Base-by-base conservation (phyloP, 2,329 filamentous ascomycete species). In the Neofusicoccum cordaticola region DNA sequence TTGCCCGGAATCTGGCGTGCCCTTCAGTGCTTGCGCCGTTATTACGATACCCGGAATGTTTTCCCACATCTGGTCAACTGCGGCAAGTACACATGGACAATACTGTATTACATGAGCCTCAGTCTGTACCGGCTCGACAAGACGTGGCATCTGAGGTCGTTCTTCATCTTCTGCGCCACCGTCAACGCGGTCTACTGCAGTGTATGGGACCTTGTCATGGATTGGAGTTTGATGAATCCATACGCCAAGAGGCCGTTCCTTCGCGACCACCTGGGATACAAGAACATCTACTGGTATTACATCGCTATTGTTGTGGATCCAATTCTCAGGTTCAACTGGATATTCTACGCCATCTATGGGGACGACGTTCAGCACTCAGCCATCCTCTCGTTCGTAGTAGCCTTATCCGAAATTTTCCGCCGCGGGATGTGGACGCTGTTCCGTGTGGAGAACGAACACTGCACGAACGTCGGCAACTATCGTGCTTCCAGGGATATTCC, bases 361-460 rank as follows among this genome's bases (percentile, higher is more conserved):
- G 81, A 89, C 67, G 84, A 96, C 71, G 78, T 89, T 0, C 93
- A 97, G 72, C 93, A 98, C 75, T 94, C 90, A 1, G 90, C 91
- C 2, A 75, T 93, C 1, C 85, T 93, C 4, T 93, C 91, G 1
- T 98, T 98, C 77, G 69, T 90, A 35, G 86, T 97, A 15, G 84
- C 86, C 1, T 80, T 97, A 2, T 86, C 89, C 8, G 95, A 99
- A 75, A 87, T 96, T 22, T 83, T 86, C n/a, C 87, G 95, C 37
- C 83, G 95, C 74, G 93, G 92, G 67, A 87, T 97, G 73, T 99
- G 95, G 95, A 89, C 90, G 0, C 82, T 98, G 3, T 90, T 99
- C 75, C 91, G 95, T 45, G 93, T 99, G 31, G 95, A 99, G 77
- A 99, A 99, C 76, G 95, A 99, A 72, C 95, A 99, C 78, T 97